phyloP scores from a whole-genome alignment of 2,329 filamentous ascomycete species.

The Penicillium sp. region DNA sequence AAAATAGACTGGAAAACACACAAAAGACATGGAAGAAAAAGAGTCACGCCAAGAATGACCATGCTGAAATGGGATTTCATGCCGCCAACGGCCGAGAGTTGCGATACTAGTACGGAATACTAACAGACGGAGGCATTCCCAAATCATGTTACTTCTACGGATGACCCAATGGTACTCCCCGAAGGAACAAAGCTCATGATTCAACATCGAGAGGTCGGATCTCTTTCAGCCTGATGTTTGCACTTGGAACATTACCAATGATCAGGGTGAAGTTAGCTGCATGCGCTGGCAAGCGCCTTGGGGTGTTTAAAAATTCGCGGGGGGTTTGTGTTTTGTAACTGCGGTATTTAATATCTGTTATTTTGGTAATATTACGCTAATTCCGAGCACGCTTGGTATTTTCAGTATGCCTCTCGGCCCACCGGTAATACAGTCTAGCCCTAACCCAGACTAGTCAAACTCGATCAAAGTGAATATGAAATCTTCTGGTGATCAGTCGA shows the following conservation, averaged over 20 bases:
- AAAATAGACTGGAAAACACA: slow-evolving; percentile 2
- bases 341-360: neutral
- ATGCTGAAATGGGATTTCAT: neutral
- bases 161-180: neutral
- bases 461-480: neutral
- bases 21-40: neutral
- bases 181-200: neutral
- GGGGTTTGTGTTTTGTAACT: neutral
- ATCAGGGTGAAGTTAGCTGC: slow-evolving; percentile 2
- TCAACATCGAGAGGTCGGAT: neutral
- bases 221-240: neutral
- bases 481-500: neutral
- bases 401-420: neutral
- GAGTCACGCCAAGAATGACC: neutral
- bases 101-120: neutral
- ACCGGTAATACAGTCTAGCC: neutral
- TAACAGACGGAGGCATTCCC: neutral
- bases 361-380: neutral
- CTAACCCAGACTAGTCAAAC: neutral
- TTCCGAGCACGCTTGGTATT: neutral
- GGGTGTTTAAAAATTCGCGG: neutral
- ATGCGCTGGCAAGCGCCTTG: slow-evolving; percentile 19
- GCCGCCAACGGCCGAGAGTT: neutral
- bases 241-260: slow-evolving; percentile 2
- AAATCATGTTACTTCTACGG: neutral